A percentile compares a stretch with the other conserved stretches of the same genome.
Evolutionary conservation across 441 rosid species (phyloP).

Genomic region (Populus hybrid): DNA sequence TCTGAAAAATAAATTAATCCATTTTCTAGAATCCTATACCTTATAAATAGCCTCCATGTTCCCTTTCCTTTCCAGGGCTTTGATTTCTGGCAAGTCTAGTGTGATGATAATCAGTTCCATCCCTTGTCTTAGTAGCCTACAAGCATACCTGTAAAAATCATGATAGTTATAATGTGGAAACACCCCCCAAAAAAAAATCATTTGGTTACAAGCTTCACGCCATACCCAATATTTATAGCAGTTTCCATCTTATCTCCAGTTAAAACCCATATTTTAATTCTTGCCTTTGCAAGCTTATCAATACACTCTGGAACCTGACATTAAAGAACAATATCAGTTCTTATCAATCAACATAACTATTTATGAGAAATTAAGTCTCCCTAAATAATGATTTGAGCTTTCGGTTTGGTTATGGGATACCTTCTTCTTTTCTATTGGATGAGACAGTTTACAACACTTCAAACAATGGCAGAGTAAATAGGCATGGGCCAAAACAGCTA

Average conservation of each 20-base stretch:
- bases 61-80: conserved; percentile 66
- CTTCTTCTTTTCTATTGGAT: neutral
- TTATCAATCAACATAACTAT: conserved; percentile 10
- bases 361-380: neutral
- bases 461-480: conserved; percentile 3
- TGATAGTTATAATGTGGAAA: conserved; percentile 8
- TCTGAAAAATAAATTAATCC: neutral
- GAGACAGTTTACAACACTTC: neutral
- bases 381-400: neutral
- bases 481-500: neutral
- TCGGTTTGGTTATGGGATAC: neutral
- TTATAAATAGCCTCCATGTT: conserved; percentile 45
- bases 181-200: neutral
- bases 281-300: conserved; percentile 75
- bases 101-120: conserved; percentile 68
- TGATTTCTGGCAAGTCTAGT: conserved; percentile 53
- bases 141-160: conserved; percentile 60
- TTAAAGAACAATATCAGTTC: conserved; percentile 10
- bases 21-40: conserved; percentile 32
- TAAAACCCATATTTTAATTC: conserved; percentile 85
- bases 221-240: conserved; percentile 90
- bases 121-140: conserved; percentile 75
- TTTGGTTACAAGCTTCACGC: conserved; percentile 5
- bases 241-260: conserved; percentile 98
- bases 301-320: conserved; percentile 85